Conservation (phyloP, 2,329 filamentous ascomycete genomes). For the Diplocarpon rosae region DNA sequence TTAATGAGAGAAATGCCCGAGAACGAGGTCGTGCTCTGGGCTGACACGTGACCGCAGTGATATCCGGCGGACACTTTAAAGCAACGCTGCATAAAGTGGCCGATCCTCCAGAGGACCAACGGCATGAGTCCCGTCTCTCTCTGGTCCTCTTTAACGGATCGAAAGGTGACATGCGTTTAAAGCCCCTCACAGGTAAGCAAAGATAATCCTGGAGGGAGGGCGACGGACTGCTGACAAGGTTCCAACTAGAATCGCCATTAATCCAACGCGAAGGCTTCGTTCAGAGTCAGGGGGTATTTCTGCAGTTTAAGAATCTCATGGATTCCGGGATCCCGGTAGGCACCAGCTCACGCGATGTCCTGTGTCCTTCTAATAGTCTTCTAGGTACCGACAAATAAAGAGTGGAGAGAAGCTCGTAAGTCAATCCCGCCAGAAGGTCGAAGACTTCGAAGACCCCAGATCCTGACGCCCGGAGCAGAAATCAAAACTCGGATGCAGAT, state of each 20-base stretch:
- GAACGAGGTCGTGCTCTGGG: too few species aligned
- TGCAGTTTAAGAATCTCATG: conserved; percentile 34
- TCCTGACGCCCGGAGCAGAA: conserved; percentile 7
- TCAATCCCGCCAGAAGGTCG: neutral
- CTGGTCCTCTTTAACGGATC: conserved; percentile 37
- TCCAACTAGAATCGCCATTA: conserved; percentile 26
- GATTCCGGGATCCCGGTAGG: conserved; percentile 28
- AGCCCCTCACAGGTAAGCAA: conserved; percentile 26
- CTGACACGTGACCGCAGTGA: conserved; percentile 26
- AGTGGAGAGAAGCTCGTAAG: conserved; percentile 34
- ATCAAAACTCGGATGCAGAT: conserved; percentile 11
- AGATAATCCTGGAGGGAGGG: too few species aligned
- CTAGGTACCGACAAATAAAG: conserved; percentile 13
- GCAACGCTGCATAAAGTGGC: conserved; percentile 35
- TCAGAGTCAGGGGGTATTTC: conserved; percentile 34
- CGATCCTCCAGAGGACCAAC: conserved; percentile 33
- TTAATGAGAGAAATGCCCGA: neutral
- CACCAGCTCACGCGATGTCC: neutral
- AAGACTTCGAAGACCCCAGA: neutral
- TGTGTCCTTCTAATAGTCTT: too few species aligned
- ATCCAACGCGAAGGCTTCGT: conserved; percentile 34
- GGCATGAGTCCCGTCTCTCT: conserved; percentile 31
- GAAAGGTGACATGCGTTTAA: conserved; percentile 33
- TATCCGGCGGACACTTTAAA: conserved; percentile 37
- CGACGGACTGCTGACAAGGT: neutral